Conservation (phyloP, 805 yeast genomes). For the Jamesozyma hellenica region DNA sequence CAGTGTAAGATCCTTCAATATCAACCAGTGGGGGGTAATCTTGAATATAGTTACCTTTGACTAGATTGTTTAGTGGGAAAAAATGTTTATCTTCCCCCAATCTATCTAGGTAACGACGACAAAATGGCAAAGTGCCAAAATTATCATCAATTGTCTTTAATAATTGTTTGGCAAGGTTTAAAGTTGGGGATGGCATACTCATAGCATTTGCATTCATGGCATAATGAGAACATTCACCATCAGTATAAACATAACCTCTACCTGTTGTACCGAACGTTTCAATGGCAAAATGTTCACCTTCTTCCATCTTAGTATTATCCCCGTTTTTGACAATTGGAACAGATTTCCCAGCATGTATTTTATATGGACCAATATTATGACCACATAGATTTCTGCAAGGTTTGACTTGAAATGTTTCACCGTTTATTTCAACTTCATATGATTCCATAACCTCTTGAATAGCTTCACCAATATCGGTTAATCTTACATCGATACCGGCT, state of each 20-base stretch:
- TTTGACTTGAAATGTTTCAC: conserved; percentile 74
- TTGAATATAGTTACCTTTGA: conserved; percentile 75
- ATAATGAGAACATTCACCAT: conserved; percentile 94
- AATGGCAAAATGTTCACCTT: conserved; percentile 94
- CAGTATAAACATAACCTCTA: conserved; percentile 72
- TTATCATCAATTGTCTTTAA: conserved; percentile 61
- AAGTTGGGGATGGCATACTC: conserved; percentile 32
- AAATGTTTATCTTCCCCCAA: conserved; percentile 87
- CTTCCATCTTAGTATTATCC: conserved; percentile 96
- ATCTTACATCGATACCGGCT: conserved; percentile 91
- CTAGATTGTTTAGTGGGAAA: conserved; percentile 75
- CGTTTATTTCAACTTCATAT: conserved; percentile 84
- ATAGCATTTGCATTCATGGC: conserved; percentile 43
- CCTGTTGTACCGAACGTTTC: conserved; percentile 98
- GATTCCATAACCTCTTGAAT: conserved; percentile 97
- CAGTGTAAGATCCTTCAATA: conserved; percentile 76
- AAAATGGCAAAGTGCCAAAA: conserved; percentile 93
- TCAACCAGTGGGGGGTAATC: conserved; percentile 93
- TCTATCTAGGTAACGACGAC: conserved; percentile 88
- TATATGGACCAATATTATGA: conserved; percentile 76
- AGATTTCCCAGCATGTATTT: conserved; percentile 89
- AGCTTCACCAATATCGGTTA: conserved; percentile 92
- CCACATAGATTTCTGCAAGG: conserved; percentile 90
- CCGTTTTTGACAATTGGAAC: conserved; percentile 94
- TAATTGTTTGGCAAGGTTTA: conserved; percentile 61